Evolutionary conservation across 805 yeast species (phyloP).

Genomic region (Blastobotrys peoriensis): DNA sequence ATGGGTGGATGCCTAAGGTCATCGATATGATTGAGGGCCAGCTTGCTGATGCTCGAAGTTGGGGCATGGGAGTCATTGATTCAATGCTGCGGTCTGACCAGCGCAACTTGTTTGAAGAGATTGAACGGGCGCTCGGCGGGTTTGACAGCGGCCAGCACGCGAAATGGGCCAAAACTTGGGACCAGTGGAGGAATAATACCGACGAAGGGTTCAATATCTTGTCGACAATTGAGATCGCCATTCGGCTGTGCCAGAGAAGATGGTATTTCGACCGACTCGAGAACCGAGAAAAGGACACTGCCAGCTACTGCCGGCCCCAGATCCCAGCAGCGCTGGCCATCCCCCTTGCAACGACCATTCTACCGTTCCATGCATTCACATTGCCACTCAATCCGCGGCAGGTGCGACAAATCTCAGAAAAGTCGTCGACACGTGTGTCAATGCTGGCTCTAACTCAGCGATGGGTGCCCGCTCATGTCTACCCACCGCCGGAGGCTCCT

Average conservation of each 20-base stretch:
- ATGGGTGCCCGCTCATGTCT: conserved; percentile 27
- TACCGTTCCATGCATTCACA: conserved; percentile 32
- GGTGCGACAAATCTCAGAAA: conserved; percentile 23
- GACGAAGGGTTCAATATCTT: conserved; percentile 27
- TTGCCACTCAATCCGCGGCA: conserved; percentile 24
- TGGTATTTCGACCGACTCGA: conserved; percentile 21
- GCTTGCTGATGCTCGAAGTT: conserved; percentile 17
- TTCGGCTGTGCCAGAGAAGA: conserved; percentile 20
- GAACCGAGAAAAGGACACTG: conserved; percentile 2
- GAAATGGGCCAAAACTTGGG: conserved; percentile 10
- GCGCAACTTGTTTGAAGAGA: conserved; percentile 10
- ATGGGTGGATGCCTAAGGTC: conserved; percentile 27
- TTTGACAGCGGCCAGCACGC: conserved; percentile 13
- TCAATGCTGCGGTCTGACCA: conserved; percentile 3
- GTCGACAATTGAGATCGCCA: conserved; percentile 22
- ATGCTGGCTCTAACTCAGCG: conserved; percentile 20
- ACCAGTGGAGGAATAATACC: conserved; percentile 4
- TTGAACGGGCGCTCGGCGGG: conserved; percentile 10
- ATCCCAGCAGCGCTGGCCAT: conserved; percentile 22
- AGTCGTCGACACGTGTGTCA: conserved; percentile 25
- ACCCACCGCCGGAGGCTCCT: conserved; percentile 29
- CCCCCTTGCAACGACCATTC: conserved; percentile 27
- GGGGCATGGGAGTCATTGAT: conserved; percentile 27
- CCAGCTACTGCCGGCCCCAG: conserved; percentile 18
- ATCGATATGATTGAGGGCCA: conserved; percentile 21